phyloP scores from a whole-genome alignment of 2,329 filamentous ascomycete genomes.

The Penicillium aurantiogriseum region DNA sequence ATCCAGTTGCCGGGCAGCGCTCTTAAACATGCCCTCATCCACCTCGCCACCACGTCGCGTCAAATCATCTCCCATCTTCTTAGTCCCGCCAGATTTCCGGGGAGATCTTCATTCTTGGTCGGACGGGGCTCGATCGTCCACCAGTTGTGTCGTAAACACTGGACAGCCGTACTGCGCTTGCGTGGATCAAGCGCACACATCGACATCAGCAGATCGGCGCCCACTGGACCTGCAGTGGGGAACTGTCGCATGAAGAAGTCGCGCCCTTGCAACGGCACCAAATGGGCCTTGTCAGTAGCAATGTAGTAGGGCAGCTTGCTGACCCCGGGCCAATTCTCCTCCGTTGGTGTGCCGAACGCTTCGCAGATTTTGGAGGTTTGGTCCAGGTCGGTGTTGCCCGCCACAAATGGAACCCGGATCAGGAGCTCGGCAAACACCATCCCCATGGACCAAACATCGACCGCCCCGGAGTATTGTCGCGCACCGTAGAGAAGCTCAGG shows the following conservation, averaged over 20 bases:
- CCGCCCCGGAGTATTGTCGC: conserved; percentile 81
- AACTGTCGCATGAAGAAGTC: conserved; percentile 76
- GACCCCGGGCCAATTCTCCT: conserved; percentile 95
- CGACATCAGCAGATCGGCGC: conserved; percentile 82
- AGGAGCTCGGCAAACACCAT: conserved; percentile 91
- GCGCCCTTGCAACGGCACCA: conserved; percentile 59
- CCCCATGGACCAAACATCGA: conserved; percentile 92
- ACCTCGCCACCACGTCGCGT: conserved; percentile 72
- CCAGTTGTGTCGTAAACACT: conserved; percentile 79
- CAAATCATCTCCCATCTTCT: conserved; percentile 78
- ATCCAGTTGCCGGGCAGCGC: conserved; percentile 79
- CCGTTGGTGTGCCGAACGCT: conserved; percentile 83
- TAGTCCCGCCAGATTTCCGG: conserved; percentile 67
- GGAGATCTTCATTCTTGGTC: conserved; percentile 76
- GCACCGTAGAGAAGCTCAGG: conserved; percentile 92
- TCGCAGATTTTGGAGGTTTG: conserved; percentile 83
- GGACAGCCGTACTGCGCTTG: conserved; percentile 72
- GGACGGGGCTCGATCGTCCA: conserved; percentile 83
- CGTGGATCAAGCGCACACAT: conserved; percentile 85
- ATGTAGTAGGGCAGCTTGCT: conserved; percentile 76
- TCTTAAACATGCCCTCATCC: conserved; percentile 63
- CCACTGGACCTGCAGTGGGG: conserved; percentile 73
- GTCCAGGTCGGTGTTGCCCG: conserved; percentile 79
- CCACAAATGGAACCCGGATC: conserved; percentile 76
- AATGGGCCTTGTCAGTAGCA: conserved; percentile 59